Evolutionary conservation across 2,329 filamentous ascomycete genomes (phyloP).

Genomic region (Colletotrichum lupini): DNA sequence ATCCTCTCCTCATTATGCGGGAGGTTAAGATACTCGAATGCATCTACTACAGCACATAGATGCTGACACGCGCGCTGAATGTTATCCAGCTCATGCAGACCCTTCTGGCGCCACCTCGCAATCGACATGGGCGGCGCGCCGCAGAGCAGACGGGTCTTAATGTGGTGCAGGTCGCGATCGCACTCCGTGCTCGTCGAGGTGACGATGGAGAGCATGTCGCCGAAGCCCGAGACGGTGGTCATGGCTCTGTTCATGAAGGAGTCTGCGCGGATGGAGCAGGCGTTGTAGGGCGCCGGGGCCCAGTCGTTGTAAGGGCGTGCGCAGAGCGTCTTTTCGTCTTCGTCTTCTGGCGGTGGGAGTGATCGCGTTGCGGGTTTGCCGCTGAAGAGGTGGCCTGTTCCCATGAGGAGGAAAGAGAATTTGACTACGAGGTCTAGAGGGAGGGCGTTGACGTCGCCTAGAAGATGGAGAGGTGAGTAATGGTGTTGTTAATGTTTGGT

Average conservation of each 20-base stretch:
- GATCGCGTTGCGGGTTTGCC: not conserved
- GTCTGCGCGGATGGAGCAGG: not conserved
- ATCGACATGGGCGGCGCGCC: constrained; percentile 18
- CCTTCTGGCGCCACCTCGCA: not conserved
- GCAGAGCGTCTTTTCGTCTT: constrained; percentile 14
- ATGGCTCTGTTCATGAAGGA: constrained; percentile 6
- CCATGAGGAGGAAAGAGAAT: not conserved
- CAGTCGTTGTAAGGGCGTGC: constrained; percentile 14
- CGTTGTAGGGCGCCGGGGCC: constrained; percentile 21
- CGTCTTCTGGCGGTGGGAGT: not conserved
- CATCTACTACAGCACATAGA: constrained; percentile 1
- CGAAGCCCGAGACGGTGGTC: constrained; percentile 6
- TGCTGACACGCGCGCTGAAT: constrained; percentile 17
- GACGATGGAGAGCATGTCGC: not conserved
- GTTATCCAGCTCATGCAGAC: constrained; percentile 8
- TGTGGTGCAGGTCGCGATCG: constrained; percentile 22
- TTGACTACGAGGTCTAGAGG: not conserved
- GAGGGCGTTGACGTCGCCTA: not conserved
- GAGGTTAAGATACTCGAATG: constrained; percentile 21
- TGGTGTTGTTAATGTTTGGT: not conserved
- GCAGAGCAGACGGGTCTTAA: constrained; percentile 6
- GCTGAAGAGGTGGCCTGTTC: constrained; percentile 7
- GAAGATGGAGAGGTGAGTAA: not conserved
- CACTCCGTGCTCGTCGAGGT: constrained; percentile 5
- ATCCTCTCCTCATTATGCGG: constrained; percentile 11